Conservation (phyloP, 2,329 filamentous ascomycete genomes). For the Neospermospora avenae region DNA sequence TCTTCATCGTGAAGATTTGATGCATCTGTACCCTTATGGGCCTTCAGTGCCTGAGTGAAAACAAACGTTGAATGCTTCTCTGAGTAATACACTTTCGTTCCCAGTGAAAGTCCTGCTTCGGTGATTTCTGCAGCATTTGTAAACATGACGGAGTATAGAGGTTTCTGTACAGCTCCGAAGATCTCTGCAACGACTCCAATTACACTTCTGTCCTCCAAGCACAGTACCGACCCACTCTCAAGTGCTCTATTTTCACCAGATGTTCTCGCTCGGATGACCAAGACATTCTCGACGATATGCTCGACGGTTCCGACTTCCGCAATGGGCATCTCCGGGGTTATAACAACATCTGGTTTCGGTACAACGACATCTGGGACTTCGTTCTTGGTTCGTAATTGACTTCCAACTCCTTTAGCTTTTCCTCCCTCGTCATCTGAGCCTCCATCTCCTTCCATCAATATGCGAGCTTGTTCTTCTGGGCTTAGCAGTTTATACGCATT, state of each 20-base stretch:
- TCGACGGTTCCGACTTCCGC: slow-evolving; percentile 72
- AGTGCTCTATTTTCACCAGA: slow-evolving; percentile 83
- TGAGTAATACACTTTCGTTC: slow-evolving; percentile 75
- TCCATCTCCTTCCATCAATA: slow-evolving; percentile 79
- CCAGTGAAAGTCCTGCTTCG: slow-evolving; percentile 63
- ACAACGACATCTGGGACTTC: slow-evolving; percentile 64
- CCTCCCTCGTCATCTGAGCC: slow-evolving; percentile 75
- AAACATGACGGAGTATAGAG: slow-evolving; percentile 81
- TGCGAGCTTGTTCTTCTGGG: slow-evolving; percentile 76
- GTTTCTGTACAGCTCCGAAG: slow-evolving; percentile 80
- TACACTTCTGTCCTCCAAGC: slow-evolving; percentile 69
- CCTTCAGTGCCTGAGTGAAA: slow-evolving; percentile 78
- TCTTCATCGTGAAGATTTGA: slow-evolving; percentile 96
- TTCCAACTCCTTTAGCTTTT: slow-evolving; percentile 39
- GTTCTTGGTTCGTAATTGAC: slow-evolving; percentile 74
- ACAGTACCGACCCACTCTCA: slow-evolving; percentile 80
- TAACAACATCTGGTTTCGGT: slow-evolving; percentile 73
- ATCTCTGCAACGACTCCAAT: slow-evolving; percentile 83
- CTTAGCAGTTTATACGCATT: slow-evolving; percentile 70
- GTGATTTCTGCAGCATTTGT: slow-evolving; percentile 64
- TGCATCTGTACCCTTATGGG: slow-evolving; percentile 84
- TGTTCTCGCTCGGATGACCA: slow-evolving; percentile 74
- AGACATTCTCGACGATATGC: slow-evolving; percentile 72
- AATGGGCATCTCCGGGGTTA: slow-evolving; percentile 75
- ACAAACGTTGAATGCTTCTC: slow-evolving; percentile 76